These are phyloP conservation scores for Amoebophrya sp. DNA, from an alignment of 169 alveolate genomes.

Conservation along the genomic window DNA sequence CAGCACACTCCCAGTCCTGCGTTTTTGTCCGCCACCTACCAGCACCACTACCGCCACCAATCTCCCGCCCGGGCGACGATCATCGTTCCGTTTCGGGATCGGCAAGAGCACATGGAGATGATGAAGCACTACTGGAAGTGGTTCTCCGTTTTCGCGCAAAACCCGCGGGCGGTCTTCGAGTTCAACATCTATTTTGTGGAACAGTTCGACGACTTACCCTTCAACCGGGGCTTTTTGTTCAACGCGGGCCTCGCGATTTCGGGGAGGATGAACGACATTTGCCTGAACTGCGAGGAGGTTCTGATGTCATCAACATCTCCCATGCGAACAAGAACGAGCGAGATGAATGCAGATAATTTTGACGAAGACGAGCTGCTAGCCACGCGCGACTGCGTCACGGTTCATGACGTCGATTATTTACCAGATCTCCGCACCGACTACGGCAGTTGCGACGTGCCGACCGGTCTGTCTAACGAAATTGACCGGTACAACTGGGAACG, in stretches of 20 bases:
- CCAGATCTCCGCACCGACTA: conserved; percentile 23
- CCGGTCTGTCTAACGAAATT: conserved; percentile 21
- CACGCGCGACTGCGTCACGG: conserved; percentile 26
- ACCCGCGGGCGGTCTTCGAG: neutral
- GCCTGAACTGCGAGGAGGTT: neutral
- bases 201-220: conserved; percentile 31
- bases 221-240: conserved; percentile 33
- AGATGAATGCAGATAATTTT: no score
- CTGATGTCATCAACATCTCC: no score
- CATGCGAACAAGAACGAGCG: no score
- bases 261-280: neutral
- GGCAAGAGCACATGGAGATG: neutral
- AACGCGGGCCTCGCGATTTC: conserved; percentile 22
- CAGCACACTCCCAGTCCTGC: no score
- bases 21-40: neutral
- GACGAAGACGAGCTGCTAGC: no score
- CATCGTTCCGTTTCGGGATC: conserved; percentile 2
- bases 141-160: neutral
- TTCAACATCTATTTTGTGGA: conserved; percentile 25
- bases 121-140: neutral
- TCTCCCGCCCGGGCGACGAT: conserved; percentile 2
- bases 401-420: conserved; percentile 32
- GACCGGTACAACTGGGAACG: conserved; percentile 29
- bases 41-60: neutral
- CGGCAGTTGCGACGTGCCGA: conserved; percentile 19